A percentile compares a stretch with the other conserved stretches of the same genome.
Conservation (phyloP, 108 stramenopile species). For the Conticribra weissflogii region DNA sequence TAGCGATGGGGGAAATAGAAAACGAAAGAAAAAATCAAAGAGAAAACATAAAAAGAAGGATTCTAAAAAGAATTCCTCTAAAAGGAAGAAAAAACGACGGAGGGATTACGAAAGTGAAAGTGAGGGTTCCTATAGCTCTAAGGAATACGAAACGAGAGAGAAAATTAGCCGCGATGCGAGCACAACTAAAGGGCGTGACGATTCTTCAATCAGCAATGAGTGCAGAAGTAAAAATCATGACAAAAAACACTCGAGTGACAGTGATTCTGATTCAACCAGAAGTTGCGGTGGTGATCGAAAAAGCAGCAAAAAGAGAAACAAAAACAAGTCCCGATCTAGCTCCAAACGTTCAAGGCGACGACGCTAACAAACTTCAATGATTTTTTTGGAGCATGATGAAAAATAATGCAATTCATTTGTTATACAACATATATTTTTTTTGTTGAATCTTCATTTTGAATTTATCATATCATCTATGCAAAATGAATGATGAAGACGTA, state of each 20-base stretch:
- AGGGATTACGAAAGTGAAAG: conserved; percentile 15
- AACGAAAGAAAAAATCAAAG: conserved; percentile 36
- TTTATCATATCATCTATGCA: not conserved
- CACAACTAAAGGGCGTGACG: not conserved
- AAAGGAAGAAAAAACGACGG: conserved; percentile 32
- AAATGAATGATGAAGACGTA: not conserved
- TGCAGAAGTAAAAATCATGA: not conserved
- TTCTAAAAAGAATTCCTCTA: not conserved
- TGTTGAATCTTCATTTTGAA: too few relatives aligned
- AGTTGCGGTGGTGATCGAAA: conserved; percentile 18
- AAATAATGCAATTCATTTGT: too few relatives aligned
- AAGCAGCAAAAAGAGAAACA: conserved; percentile 21
- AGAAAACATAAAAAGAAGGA: conserved; percentile 37
- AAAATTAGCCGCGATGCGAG: not conserved
- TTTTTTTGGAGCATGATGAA: too few relatives aligned
- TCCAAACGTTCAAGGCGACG: conserved; percentile 16
- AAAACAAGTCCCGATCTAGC: conserved; percentile 17
- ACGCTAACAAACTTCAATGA: too few relatives aligned
- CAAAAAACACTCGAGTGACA: not conserved
- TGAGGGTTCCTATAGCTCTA: conserved; percentile 16
- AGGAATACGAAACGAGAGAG: not conserved
- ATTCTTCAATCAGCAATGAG: not conserved
- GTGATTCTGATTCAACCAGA: conserved; percentile 9
- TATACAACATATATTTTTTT: too few relatives aligned
- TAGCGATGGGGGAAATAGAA: conserved; percentile 3